Base-by-base conservation (phyloP, 2,329 filamentous ascomycete species). In the Phyllosticta paracitricarpa region DNA sequence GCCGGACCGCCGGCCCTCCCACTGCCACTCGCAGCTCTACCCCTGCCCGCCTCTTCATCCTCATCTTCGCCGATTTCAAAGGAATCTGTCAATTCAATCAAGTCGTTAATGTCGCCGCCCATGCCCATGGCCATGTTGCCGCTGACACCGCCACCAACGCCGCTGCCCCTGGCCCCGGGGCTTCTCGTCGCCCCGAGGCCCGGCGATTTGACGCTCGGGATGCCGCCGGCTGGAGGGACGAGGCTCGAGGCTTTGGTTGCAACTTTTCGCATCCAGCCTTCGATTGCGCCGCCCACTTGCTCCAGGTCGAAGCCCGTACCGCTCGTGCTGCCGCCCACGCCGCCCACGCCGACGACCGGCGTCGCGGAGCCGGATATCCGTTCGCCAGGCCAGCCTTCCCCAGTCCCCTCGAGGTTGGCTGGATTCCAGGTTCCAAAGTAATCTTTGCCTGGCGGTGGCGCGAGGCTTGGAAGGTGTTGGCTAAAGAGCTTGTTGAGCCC, bases 191-290 rank as follows among this genome's bases (percentile, higher is more conserved):
- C 52, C 17, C 52, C 19, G 14, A 24, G 22, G 19, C 55, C 30
- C 12, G 55, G 54, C 19, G 59, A 57, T 4, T 54, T 54, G 22
- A 24, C 22, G 1, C 2, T 54, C 17, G 52, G 22, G 2, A 24
- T 54, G n/a, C 56, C 48, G 33, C 40, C 51, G 4, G 60, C 60
- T 5, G 60, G 60, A 10, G 60, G 60, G 3, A 62, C 56, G 33
- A 62, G 55, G 30, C 56, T 58, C 19, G 71, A 69, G 4, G 82
- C 80, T 69, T 86, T 87, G 5, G 82, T 79, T 63, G 91, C 90
- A 48, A 96, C 86, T 64, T 91, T 90, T 63, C 92, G 82, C 63
- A 97, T 79, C 91, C 94, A 99, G 1, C 87, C 88, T 75, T 97
- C 94, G 30, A 97, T 86, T 2, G 89, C 88, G 5, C 90, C 88